Percentiles rank a stretch among this genome's conserved stretches.
Conservation (phyloP, 176 grass and related monocot genomes). For the Microstegium vimineum region DNA sequence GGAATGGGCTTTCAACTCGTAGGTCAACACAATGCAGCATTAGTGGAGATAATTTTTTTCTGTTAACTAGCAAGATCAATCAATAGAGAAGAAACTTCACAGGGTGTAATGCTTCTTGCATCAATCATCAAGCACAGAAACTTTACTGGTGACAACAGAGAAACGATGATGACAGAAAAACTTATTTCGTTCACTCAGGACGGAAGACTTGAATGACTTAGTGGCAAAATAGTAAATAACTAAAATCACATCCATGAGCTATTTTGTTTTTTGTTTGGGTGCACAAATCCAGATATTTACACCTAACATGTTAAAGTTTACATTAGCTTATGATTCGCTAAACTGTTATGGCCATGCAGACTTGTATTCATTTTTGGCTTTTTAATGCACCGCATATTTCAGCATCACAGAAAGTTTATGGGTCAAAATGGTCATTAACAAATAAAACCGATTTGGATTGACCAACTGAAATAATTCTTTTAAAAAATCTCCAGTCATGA, state of each 20-base stretch:
- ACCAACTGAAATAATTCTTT: background rate
- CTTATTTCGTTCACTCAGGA: background rate
- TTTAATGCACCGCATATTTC: background rate
- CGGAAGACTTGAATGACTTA: background rate
- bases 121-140: background rate
- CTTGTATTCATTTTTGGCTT: background rate
- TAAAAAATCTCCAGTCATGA: background rate
- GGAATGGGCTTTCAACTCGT: background rate
- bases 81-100: background rate
- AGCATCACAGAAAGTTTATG: background rate
- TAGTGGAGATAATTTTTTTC: background rate
- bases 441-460: background rate
- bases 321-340: background rate
- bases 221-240: background rate
- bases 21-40: background rate
- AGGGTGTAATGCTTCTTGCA: background rate
- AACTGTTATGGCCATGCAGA: background rate
- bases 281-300: background rate
- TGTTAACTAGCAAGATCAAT: background rate
- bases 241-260: background rate
- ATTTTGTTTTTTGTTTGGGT: background rate
- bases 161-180: constrained; percentile 9
- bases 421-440: background rate
- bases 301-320: background rate
- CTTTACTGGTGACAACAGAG: background rate